A percentile compares a stretch with the other conserved stretches of the same genome.
Conservation (phyloP, 371 early-diverging fungal species). For the Nematocida sp. region DNA sequence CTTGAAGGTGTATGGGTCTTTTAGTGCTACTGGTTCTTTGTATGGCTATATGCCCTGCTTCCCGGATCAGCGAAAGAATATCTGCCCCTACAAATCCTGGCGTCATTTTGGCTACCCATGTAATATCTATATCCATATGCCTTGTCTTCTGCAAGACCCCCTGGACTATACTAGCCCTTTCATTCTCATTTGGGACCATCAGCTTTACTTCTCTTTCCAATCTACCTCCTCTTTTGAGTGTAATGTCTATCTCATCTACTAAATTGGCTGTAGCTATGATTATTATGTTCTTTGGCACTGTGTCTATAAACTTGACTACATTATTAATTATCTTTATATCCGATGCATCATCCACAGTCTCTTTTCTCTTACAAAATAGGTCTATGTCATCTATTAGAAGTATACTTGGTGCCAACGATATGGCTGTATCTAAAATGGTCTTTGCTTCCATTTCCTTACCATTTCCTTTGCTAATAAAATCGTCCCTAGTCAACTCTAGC, state of each 20-base stretch:
- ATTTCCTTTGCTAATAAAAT: slow-evolving; percentile 40
- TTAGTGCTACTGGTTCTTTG: not conserved
- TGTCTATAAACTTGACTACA: slow-evolving; percentile 55
- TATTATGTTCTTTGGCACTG: slow-evolving; percentile 39
- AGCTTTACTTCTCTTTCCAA: slow-evolving; percentile 56
- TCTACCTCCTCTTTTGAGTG: slow-evolving; percentile 50
- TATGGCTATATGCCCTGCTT: slow-evolving; percentile 54
- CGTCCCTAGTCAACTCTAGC: slow-evolving; percentile 18
- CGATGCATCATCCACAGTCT: slow-evolving; percentile 22
- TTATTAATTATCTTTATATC: slow-evolving; percentile 45
- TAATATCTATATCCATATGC: slow-evolving; percentile 40
- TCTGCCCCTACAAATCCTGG: slow-evolving; percentile 63
- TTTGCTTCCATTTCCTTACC: slow-evolving; percentile 19
- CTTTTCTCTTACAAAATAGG: slow-evolving; percentile 40
- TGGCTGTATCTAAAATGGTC: slow-evolving; percentile 56
- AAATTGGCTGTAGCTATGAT: slow-evolving; percentile 50
- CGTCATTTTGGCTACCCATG: slow-evolving; percentile 51
- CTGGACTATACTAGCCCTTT: slow-evolving; percentile 56
- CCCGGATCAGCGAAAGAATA: slow-evolving; percentile 52
- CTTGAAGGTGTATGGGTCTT: too few species aligned
- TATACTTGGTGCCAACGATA: slow-evolving; percentile 47
- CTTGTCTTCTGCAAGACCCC: slow-evolving; percentile 34
- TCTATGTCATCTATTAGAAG: slow-evolving; percentile 60
- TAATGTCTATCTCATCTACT: slow-evolving; percentile 29
- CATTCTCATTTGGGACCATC: slow-evolving; percentile 55